Percentiles rank a stretch among this genome's conserved stretches.
Evolutionary conservation across 1,284 basidiomycete species (phyloP).

Genomic region (Salmacisia buchloeana): DNA sequence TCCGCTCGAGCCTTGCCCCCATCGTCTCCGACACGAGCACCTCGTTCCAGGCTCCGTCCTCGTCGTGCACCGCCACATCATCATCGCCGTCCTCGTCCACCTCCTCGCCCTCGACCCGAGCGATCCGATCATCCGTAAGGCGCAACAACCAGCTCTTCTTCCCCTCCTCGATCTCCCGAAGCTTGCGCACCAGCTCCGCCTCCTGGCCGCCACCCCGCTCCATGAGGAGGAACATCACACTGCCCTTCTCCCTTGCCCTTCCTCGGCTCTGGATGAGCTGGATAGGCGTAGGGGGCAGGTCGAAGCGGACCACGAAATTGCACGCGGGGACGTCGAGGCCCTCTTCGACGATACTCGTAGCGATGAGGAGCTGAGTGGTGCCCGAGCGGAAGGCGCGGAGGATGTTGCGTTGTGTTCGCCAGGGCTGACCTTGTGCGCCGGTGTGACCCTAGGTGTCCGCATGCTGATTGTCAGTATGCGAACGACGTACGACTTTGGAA

Average conservation of each 20-base stretch:
- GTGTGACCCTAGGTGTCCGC: too few relatives aligned
- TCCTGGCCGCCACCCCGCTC: neutral
- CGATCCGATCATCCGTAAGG: slow-evolving; percentile 14
- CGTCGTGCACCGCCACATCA: slow-evolving; percentile 7
- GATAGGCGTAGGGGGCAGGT: neutral
- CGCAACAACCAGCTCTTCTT: slow-evolving; percentile 21
- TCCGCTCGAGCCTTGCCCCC: slow-evolving; percentile 23
- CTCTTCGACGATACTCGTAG: slow-evolving; percentile 37
- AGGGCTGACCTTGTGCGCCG: neutral
- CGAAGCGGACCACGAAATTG: slow-evolving; percentile 31
- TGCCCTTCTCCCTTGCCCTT: neutral
- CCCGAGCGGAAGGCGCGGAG: slow-evolving; percentile 25
- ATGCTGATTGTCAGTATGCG: too few relatives aligned
- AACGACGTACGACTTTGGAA: neutral
- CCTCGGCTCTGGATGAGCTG: neutral
- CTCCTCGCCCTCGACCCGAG: slow-evolving; percentile 7
- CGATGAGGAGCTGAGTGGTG: slow-evolving; percentile 29
- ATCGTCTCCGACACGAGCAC: slow-evolving; percentile 18
- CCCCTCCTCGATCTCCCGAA: slow-evolving; percentile 1
- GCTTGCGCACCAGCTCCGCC: neutral
- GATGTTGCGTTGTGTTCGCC: slow-evolving; percentile 24
- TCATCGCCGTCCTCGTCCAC: slow-evolving; percentile 10
- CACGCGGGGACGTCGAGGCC: slow-evolving; percentile 34
- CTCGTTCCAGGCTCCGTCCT: neutral
- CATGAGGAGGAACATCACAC: neutral